Percentiles rank a stretch among this genome's conserved stretches.
Evolutionary conservation across 2,329 filamentous ascomycete species (phyloP).

Genomic region (Talaromyces sp.): DNA sequence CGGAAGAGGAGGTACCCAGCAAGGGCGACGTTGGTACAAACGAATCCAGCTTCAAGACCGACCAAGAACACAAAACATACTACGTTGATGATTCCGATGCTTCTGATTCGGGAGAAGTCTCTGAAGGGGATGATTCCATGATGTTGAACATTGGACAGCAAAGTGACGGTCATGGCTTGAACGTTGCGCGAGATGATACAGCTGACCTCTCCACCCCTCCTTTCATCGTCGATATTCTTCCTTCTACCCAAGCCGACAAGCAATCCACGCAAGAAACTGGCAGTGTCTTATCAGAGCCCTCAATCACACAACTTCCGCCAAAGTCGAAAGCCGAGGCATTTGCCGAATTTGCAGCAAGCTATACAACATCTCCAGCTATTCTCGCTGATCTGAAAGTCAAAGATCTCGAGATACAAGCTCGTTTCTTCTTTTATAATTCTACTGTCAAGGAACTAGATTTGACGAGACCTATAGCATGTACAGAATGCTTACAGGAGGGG

Average conservation of each 20-base stretch:
- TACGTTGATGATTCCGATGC: constrained; percentile 28
- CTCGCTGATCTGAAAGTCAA: constrained; percentile 38
- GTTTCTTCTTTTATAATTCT: constrained; percentile 40
- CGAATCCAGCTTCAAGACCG: neutral
- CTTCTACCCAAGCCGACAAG: neutral
- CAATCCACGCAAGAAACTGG: neutral
- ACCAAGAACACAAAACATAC: constrained; percentile 16
- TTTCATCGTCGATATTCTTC: constrained; percentile 22
- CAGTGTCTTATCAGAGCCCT: neutral
- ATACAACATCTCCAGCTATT: constrained; percentile 31
- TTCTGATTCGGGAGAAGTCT: constrained; percentile 27
- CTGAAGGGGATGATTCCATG: constrained; percentile 42
- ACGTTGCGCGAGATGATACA: constrained; percentile 3
- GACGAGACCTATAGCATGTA: constrained; percentile 41
- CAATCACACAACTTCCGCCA: constrained; percentile 7
- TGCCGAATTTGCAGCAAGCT: constrained; percentile 32
- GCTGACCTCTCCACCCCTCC: constrained; percentile 5
- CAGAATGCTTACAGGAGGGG: constrained; percentile 41
- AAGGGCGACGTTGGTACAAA: neutral
- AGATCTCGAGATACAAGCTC: constrained; percentile 41
- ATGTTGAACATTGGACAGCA: constrained; percentile 39
- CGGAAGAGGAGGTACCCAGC: constrained; percentile 19
- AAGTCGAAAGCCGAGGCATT: constrained; percentile 36
- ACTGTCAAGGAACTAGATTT: constrained; percentile 40
- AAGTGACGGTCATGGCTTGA: constrained; percentile 16